A percentile compares a stretch with the other conserved stretches of the same genome.
These are phyloP conservation scores for Ogataea nitratoaversa DNA, from an alignment of 805 yeast genomes.

Conservation along the genomic window DNA sequence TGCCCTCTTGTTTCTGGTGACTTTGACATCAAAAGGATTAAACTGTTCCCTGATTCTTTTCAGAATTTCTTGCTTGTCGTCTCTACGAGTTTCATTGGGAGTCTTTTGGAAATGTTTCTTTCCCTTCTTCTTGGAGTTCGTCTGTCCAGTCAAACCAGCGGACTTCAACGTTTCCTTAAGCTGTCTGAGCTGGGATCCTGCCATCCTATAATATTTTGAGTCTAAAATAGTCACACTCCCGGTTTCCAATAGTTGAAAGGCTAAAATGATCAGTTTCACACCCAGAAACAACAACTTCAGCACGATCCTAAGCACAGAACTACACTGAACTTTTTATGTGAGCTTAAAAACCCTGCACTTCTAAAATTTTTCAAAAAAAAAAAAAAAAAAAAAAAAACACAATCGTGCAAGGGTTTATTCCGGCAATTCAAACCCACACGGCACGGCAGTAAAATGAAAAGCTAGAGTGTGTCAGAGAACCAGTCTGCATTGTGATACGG, in stretches of 20 bases:
- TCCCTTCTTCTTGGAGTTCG: constrained; percentile 58
- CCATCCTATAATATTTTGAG: no score
- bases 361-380: not conserved
- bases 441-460: no score
- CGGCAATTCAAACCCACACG: no score
- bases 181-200: constrained; percentile 82
- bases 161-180: constrained; percentile 72
- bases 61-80: constrained; percentile 57
- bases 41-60: constrained; percentile 71
- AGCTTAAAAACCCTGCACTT: not conserved
- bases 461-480: no score
- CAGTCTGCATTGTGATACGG: no score
- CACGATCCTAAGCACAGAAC: no score
- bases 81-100: constrained; percentile 65
- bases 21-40: constrained; percentile 83
- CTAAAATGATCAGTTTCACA: no score
- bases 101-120: constrained; percentile 43
- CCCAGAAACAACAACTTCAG: no score
- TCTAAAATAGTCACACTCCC: no score
- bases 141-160: constrained; percentile 83
- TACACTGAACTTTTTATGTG: no score
- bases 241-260: no score
- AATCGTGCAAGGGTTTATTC: no score
- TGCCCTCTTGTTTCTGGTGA: constrained; percentile 60
- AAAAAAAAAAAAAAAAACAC: not conserved